phyloP scores from a whole-genome alignment of 306 rosid genomes.

The Cyamopsis tetragonoloba region DNA sequence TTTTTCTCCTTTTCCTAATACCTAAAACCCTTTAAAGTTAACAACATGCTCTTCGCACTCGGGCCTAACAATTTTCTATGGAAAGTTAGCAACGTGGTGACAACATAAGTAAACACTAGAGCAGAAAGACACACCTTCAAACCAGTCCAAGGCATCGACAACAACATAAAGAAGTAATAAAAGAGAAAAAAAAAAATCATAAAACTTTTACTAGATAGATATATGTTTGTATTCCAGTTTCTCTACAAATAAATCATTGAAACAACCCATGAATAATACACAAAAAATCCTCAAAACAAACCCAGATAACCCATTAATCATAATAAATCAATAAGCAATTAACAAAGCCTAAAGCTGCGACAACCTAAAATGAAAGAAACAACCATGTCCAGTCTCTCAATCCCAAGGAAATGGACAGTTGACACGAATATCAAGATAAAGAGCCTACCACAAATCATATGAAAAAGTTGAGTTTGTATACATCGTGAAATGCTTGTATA shows the following conservation, averaged over 20 bases:
- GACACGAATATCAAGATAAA: neutral
- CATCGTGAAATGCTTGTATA: conserved; percentile 16
- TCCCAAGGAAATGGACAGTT: conserved; percentile 5
- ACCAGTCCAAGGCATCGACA: neutral
- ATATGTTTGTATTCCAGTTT: too few relatives aligned
- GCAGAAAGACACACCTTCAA: neutral
- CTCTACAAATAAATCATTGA: neutral
- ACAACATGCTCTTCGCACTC: too few relatives aligned
- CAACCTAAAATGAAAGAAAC: conserved; percentile 1
- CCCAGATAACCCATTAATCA: neutral
- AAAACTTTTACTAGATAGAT: too few relatives aligned
- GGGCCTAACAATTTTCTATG: neutral
- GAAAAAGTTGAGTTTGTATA: neutral
- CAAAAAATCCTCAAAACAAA: neutral
- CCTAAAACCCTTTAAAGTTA: too few relatives aligned
- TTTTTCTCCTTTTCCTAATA: too few relatives aligned
- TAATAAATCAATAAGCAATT: neutral
- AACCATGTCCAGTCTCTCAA: neutral
- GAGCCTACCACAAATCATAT: neutral
- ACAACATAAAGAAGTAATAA: neutral
- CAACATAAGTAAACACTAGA: neutral
- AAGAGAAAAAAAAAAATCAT: neutral
- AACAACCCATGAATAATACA: neutral
- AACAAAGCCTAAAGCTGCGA: conserved; percentile 4
- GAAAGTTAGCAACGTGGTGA: neutral